Conservation (phyloP, 2,329 filamentous ascomycete species). For the Alternaria ventricosa region DNA sequence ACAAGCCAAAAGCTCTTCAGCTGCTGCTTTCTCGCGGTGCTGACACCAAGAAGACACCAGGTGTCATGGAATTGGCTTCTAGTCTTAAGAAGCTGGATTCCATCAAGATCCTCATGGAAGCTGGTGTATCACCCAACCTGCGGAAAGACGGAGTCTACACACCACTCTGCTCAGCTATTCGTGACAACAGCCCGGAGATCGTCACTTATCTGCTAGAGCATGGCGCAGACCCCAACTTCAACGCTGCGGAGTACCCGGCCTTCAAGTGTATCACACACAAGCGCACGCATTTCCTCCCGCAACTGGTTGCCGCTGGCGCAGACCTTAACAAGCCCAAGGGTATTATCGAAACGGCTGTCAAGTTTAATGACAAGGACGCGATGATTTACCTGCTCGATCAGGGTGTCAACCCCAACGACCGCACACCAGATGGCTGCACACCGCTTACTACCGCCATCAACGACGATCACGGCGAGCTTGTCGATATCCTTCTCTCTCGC, state of each 20-base stretch:
- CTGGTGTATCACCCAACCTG: slow-evolving; percentile 66
- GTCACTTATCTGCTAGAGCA: slow-evolving; percentile 64
- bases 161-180: slow-evolving; percentile 71
- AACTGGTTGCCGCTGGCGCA: slow-evolving; percentile 64
- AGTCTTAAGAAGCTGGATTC: slow-evolving; percentile 70
- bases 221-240: slow-evolving; percentile 60
- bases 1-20: slow-evolving; percentile 64
- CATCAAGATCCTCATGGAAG: slow-evolving; percentile 63
- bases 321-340: slow-evolving; percentile 67
- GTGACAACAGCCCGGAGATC: slow-evolving; percentile 69
- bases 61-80: slow-evolving; percentile 69
- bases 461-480: slow-evolving; percentile 64
- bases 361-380: slow-evolving; percentile 66
- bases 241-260: slow-evolving; percentile 68
- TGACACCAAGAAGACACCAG: slow-evolving; percentile 65
- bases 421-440: slow-evolving; percentile 64
- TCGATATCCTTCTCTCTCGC: slow-evolving; percentile 64
- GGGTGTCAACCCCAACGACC: slow-evolving; percentile 66
- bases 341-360: slow-evolving; percentile 70
- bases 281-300: slow-evolving; percentile 65
- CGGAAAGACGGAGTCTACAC: slow-evolving; percentile 73
- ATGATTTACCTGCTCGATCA: slow-evolving; percentile 67
- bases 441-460: slow-evolving; percentile 71
- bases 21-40: slow-evolving; percentile 66
- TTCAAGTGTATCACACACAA: slow-evolving; percentile 74